A percentile compares a stretch with the other conserved stretches of the same genome.
phyloP scores from a whole-genome alignment of 495 filamentous ascomycete species.

The Penicillium bovifimosum region DNA sequence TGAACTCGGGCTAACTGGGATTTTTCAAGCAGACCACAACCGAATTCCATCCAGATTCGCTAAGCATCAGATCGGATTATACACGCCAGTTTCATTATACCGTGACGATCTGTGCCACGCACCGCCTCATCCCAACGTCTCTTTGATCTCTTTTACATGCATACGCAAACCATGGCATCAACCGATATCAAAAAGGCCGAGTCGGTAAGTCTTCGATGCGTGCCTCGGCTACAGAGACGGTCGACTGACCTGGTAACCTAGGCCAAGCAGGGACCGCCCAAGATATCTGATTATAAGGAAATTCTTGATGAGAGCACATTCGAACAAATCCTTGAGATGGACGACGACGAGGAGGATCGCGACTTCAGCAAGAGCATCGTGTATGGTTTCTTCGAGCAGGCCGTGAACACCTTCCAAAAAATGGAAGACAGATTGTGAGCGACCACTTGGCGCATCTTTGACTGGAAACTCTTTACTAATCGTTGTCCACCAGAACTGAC shows the following conservation, averaged over 20 bases:
- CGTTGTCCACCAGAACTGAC: constrained; percentile 44
- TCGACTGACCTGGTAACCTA: constrained; percentile 11
- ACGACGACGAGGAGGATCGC: constrained; percentile 71
- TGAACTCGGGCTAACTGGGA: constrained; percentile 8
- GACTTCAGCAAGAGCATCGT: constrained; percentile 86
- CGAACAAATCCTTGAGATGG: constrained; percentile 95
- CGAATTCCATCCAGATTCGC: constrained; percentile 7
- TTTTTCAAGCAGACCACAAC: constrained; percentile 3
- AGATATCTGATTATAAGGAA: constrained; percentile 54
- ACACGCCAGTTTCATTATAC: constrained; percentile 1
- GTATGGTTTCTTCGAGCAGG: constrained; percentile 88
- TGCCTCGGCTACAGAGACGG: neutral
- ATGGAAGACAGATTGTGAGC: constrained; percentile 83
- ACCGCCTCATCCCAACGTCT: constrained; percentile 8
- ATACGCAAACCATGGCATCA: constrained; percentile 25
- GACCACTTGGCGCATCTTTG: neutral
- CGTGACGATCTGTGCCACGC: constrained; percentile 4
- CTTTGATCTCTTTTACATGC: neutral
- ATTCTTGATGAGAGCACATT: constrained; percentile 76
- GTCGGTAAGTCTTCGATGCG: constrained; percentile 18
- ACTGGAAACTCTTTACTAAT: neutral
- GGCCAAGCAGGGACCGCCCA: constrained; percentile 44
- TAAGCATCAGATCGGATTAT: constrained; percentile 7
- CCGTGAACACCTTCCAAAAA: constrained; percentile 73
- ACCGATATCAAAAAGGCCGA: constrained; percentile 27